Evolutionary conservation across 2,329 filamentous ascomycete genomes (phyloP).

Genomic region (Aspergillus brunneoviolaceus): DNA sequence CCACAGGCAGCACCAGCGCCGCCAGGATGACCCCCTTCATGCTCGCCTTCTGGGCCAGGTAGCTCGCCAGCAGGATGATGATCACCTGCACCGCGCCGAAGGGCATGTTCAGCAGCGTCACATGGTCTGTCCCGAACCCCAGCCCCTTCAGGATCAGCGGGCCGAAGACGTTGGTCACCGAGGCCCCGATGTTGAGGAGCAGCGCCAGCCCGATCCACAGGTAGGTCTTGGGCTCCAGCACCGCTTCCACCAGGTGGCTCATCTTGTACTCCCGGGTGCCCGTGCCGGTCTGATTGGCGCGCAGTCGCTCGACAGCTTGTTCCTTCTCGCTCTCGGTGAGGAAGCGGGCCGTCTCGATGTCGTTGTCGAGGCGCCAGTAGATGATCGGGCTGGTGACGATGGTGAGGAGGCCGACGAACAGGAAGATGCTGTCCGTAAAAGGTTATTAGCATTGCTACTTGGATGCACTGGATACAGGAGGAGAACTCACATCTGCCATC

Average conservation of each 20-base stretch:
- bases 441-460: not conserved
- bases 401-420: constrained; percentile 62
- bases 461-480: constrained; percentile 6
- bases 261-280: constrained; percentile 49
- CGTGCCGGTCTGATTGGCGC: constrained; percentile 52
- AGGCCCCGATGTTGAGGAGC: constrained; percentile 63
- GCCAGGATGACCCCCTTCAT: constrained; percentile 59
- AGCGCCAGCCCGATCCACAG: constrained; percentile 62
- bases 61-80: constrained; percentile 60
- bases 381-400: constrained; percentile 58
- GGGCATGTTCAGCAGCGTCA: constrained; percentile 65
- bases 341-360: constrained; percentile 54
- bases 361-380: constrained; percentile 60
- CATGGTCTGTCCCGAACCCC: constrained; percentile 58
- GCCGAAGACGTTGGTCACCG: constrained; percentile 64
- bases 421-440: constrained; percentile 50
- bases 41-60: constrained; percentile 56
- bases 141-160: constrained; percentile 63
- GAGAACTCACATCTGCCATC: constrained; percentile 51
- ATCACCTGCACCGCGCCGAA: constrained; percentile 63
- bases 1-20: constrained; percentile 57
- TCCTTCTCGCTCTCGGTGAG: constrained; percentile 48
- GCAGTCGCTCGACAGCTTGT: constrained; percentile 50
- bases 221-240: constrained; percentile 51
- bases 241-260: constrained; percentile 44